phyloP scores from a whole-genome alignment of 495 filamentous ascomycete genomes.

The Penicillium lagena region DNA sequence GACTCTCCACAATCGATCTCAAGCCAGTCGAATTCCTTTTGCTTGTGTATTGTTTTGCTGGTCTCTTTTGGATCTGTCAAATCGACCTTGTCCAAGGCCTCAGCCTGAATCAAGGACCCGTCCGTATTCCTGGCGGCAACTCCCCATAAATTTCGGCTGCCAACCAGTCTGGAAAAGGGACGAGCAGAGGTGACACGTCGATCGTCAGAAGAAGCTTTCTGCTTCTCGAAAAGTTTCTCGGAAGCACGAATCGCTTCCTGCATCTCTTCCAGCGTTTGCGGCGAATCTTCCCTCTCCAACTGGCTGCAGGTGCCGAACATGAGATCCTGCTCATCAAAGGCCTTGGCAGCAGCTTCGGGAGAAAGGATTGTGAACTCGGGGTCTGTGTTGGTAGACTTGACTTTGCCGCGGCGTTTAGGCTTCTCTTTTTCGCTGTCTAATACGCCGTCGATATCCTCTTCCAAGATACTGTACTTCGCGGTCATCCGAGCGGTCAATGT shows the following conservation, averaged over 20 bases:
- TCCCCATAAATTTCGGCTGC: conserved; percentile 53
- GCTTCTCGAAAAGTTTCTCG: conserved; percentile 16
- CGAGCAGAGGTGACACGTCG: background rate
- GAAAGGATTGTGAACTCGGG: conserved; percentile 54
- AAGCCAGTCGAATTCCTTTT: conserved; percentile 11
- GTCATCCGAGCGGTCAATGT: conserved; percentile 86
- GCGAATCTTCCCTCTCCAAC: conserved; percentile 69
- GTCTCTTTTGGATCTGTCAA: conserved; percentile 20
- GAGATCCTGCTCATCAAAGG: conserved; percentile 69
- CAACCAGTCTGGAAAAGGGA: conserved; percentile 18
- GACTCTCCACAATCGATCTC: conserved; percentile 31
- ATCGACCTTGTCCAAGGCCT: conserved; percentile 51
- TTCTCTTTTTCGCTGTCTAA: conserved; percentile 19
- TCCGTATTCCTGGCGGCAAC: conserved; percentile 58
- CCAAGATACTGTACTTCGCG: conserved; percentile 50
- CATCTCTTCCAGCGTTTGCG: conserved; percentile 57
- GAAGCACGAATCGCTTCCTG: conserved; percentile 66
- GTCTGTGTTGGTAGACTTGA: conserved; percentile 27
- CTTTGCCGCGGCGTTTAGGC: conserved; percentile 10
- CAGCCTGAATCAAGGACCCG: conserved; percentile 53
- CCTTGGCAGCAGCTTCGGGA: conserved; percentile 62
- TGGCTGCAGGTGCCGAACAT: conserved; percentile 93
- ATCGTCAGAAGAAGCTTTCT: background rate
- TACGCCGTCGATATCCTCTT: conserved; percentile 4
- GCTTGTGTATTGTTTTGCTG: background rate